Base-by-base conservation (phyloP, 257 asterid genomes). In the Nicotiana attenuata region DNA sequence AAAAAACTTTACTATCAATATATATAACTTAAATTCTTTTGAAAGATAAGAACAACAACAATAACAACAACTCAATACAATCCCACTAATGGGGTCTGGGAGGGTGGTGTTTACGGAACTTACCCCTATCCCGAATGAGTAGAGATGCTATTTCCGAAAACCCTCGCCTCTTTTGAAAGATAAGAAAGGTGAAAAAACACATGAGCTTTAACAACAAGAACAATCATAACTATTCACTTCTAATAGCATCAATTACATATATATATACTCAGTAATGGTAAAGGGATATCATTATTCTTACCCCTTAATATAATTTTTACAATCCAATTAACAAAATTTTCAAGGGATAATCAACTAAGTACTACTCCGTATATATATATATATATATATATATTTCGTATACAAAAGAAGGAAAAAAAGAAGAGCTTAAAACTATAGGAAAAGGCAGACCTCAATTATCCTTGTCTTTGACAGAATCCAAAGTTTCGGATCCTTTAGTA, bases 401-500 rank as follows among this genome's bases (percentile, higher is more conserved):
- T 24, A 3, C 5, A 61, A 24, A 61, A n/a, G 13, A 4, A 41
- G 22, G 26, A 13, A 4, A 45, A 45, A 53, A 15, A 26, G 24
- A 17, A 7, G 35, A 31, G 35, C 35, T 38, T 7, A 41, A 41
- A 41, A 41, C 3, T 7, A 41, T 2, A 41, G 11, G 47, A 41
- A 41, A 41, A 41, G 11, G n/a, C 82, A 67, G 81, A 81, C 87
- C 80, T 89, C 81, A 88, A 78, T 47, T 78, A 63, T 82, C 85
- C 85, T 87, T 82, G 65, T 84, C 86, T 47, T 85, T 89, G 80
- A 79, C 85, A 69, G 66, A 29, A 50, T 29, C 47, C 50, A 65
- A 7, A 65, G 75, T 76, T 59, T 35, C 87, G 26, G 63, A 81
- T 45, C 81, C 82, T 41, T 77, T 76, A 57, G 14, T 77, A 33